Base-by-base conservation (phyloP, 1,139 yeast species). In the Yamadazyma dushanensis region DNA sequence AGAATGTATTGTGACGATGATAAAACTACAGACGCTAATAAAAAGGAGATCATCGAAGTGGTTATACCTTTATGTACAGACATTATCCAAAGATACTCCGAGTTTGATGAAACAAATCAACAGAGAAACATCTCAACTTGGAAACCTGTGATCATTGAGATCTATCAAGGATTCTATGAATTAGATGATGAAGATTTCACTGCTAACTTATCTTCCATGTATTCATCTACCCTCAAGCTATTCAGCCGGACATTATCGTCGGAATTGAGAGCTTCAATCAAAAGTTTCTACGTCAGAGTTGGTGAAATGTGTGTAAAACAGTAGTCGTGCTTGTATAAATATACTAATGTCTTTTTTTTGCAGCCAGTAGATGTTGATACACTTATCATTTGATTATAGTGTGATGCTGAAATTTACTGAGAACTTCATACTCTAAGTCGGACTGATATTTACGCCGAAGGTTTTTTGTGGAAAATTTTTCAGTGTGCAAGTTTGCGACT, bases 121-220 rank as follows among this genome's bases (percentile, higher is more conserved):
- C 87, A 83, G 46, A 75, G 95, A 49, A 87, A 86, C 56, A 78
- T 90, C 26, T 70, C 77, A 17, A 83, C 95, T 3, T 85, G 97
- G 94, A 76, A 85, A 51, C 97, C 97, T 0, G 97, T 92, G 16
- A 86, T 90, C 27, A 83, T 86, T 28, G 95, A 86, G 52, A 83
- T 92, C 22, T 67, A 83, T 46, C 89, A 84, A 56, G 96, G 96
- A 4, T 83, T 83, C 53, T 75, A 78, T 31, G 87, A 81, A 51
- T 73, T 92, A 47, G 86, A 84, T 47, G 85, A 82, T 32, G 77
- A 63, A 1, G 97, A 92, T 57, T 90, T 92, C 59, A 59, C 59
- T 26, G 61, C 63, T 38, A 74, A 79, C 48, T 75, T 87, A 40
- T 82, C 88, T 2, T 69, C 61, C 17, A 76, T 88, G 66, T 92